These are phyloP conservation scores for Ilex aquifolium DNA, from an alignment of 257 asterid species.

Conservation along the genomic window DNA sequence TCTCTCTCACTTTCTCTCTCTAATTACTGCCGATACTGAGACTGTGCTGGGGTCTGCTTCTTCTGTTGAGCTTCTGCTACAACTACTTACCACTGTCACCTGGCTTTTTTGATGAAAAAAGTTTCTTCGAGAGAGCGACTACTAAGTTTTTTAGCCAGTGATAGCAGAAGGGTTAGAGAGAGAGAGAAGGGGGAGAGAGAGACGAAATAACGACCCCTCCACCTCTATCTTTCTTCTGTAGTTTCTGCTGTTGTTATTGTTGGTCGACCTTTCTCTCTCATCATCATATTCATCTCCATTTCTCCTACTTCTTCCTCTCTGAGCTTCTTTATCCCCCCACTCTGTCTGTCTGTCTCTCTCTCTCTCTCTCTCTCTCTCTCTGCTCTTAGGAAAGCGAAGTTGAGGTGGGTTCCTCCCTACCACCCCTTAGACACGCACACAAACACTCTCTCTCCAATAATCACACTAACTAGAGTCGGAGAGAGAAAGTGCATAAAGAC, in stretches of 20 bases:
- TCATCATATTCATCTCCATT: constrained; percentile 1
- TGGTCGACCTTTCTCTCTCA: constrained; percentile 10
- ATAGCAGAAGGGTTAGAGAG: constrained; percentile 11
- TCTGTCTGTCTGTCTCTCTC: too few relatives aligned
- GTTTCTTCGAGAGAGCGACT: constrained; percentile 21
- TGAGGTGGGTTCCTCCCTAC: constrained; percentile 39
- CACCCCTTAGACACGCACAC: not conserved
- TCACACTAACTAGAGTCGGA: constrained; percentile 3
- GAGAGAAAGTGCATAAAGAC: constrained; percentile 9
- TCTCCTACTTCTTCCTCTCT: constrained; percentile 8
- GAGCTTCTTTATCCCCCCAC: constrained; percentile 12
- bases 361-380: not conserved
- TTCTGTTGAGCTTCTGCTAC: constrained; percentile 17
- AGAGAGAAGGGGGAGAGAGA: constrained; percentile 13
- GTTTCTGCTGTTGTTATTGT: constrained; percentile 4
- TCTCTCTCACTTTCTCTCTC: too few relatives aligned
- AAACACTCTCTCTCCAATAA: constrained; percentile 15
- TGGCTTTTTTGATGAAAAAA: constrained; percentile 28
- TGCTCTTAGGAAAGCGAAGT: constrained; percentile 8
- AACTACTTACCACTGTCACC: constrained; percentile 25
- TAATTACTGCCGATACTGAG: too few relatives aligned
- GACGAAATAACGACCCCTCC: constrained; percentile 9
- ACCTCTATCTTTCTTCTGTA: not conserved
- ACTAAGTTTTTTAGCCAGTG: constrained; percentile 26
- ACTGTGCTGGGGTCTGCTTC: constrained; percentile 12